Conservation (phyloP, 306 rosid species). For the Cucurbita ficifolia region DNA sequence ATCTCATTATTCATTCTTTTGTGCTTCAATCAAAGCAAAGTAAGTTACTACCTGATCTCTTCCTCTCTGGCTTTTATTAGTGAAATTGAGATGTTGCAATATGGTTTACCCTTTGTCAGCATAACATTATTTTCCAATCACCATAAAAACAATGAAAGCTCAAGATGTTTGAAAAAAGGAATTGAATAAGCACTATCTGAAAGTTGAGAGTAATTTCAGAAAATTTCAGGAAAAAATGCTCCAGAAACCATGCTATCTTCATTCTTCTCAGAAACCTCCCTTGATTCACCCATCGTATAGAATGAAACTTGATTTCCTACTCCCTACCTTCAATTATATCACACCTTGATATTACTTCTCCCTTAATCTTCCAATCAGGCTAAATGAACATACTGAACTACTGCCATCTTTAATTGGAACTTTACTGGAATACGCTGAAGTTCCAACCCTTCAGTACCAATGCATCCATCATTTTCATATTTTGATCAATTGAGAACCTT, state of each 20-base stretch:
- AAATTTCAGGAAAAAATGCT: neutral
- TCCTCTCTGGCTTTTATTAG: conserved; percentile 1
- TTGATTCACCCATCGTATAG: neutral
- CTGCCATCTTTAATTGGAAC: neutral
- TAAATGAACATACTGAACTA: neutral
- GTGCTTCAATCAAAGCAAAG: conserved; percentile 76
- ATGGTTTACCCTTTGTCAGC: neutral
- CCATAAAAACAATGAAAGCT: neutral
- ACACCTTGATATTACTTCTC: neutral
- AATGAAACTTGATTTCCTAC: neutral
- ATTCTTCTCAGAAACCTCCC: neutral
- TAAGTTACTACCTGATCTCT: conserved; percentile 24
- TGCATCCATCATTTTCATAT: neutral
- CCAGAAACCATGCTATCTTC: neutral
- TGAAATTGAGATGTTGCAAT: conserved; percentile 5
- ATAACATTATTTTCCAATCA: neutral
- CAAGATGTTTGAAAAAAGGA: neutral
- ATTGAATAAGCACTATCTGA: neutral
- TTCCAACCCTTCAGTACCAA: too few species aligned
- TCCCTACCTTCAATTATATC: neutral
- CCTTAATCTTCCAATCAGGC: neutral
- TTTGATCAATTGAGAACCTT: neutral
- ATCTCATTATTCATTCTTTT: conserved; percentile 78
- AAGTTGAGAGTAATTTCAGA: neutral
- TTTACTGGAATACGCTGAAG: neutral